Conservation (phyloP, 768 basidiomycete genomes). For the Mycena polygramma region DNA sequence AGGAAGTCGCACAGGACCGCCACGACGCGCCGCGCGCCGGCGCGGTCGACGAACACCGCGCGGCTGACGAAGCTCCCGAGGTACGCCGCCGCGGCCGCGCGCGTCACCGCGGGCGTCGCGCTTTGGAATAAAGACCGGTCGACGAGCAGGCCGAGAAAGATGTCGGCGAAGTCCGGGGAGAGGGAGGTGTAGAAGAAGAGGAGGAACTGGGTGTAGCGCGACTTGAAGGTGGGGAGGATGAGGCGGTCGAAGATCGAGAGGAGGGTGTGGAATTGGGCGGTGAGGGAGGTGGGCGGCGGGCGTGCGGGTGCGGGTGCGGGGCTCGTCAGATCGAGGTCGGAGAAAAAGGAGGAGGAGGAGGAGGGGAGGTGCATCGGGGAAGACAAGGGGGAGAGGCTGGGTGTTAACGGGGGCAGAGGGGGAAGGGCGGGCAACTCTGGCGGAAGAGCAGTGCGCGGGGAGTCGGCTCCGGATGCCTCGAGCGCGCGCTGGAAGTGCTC, state of each 20-base stretch:
- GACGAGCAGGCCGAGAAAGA: conserved; percentile 95
- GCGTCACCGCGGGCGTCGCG: conserved; percentile 76
- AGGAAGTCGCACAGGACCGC: conserved; percentile 91
- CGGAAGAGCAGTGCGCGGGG: conserved; percentile 33
- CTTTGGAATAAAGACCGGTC: conserved; percentile 82
- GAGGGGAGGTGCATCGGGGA: conserved; percentile 44
- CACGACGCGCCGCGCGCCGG: conserved; percentile 79
- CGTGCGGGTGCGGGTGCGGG: conserved; percentile 31
- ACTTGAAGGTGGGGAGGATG: conserved; percentile 96
- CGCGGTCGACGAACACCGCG: conserved; percentile 86
- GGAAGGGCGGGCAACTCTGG: conserved; percentile 53
- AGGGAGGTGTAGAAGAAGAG: conserved; percentile 96
- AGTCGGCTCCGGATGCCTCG: conserved; percentile 38
- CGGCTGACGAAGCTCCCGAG: conserved; percentile 93
- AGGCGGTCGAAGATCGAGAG: conserved; percentile 94
- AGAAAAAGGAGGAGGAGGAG: conserved; percentile 36
- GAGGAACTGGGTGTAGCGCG: conserved; percentile 97
- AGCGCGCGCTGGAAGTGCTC: conserved; percentile 80
- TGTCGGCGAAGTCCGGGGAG: conserved; percentile 88
- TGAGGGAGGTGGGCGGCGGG: conserved; percentile 49
- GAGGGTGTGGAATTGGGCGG: conserved; percentile 85
- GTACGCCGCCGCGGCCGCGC: conserved; percentile 94
- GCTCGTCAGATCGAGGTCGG: conserved; percentile 9
- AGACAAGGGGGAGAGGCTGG: conserved; percentile 35
- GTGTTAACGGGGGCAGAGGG: conserved; percentile 44